These are phyloP conservation scores for Akebia trifoliata DNA, from an alignment of 164 flowering plant species.

Conservation along the genomic window DNA sequence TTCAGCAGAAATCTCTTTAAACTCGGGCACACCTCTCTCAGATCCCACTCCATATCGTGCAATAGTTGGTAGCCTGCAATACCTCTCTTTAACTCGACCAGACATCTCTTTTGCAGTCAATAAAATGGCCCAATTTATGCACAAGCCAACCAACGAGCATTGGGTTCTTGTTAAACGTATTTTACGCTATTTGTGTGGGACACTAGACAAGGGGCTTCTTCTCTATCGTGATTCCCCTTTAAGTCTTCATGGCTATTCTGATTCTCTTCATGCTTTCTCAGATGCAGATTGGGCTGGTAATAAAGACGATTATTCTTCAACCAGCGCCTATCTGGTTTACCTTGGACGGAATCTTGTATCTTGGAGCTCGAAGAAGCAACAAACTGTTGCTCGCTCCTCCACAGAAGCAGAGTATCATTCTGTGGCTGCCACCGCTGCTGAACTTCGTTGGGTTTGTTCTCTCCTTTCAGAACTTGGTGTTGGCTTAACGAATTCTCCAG, in stretches of 20 bases:
- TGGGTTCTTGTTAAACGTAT: neutral
- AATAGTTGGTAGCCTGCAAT: neutral
- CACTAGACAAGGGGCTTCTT: too few relatives aligned
- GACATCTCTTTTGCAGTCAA: neutral
- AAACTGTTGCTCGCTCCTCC: neutral
- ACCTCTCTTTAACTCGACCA: neutral
- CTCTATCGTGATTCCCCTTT: conserved; percentile 1
- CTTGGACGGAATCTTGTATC: neutral
- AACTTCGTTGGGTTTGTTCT: neutral
- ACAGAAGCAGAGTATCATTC: neutral
- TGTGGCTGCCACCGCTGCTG: neutral
- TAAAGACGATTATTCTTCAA: neutral
- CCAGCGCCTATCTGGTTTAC: neutral
- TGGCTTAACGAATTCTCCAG: too few relatives aligned
- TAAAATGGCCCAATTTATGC: neutral
- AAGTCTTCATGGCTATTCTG: neutral
- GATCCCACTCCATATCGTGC: too few relatives aligned
- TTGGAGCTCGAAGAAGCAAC: neutral
- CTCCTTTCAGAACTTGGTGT: too few relatives aligned
- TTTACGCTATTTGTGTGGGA: too few relatives aligned
- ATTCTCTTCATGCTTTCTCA: neutral
- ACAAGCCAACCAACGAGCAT: neutral
- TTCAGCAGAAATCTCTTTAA: neutral
- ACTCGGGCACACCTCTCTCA: neutral
- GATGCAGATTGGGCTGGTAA: neutral